phyloP scores from a whole-genome alignment of 1,284 basidiomycete genomes.

The Anthracocystis setariae region DNA sequence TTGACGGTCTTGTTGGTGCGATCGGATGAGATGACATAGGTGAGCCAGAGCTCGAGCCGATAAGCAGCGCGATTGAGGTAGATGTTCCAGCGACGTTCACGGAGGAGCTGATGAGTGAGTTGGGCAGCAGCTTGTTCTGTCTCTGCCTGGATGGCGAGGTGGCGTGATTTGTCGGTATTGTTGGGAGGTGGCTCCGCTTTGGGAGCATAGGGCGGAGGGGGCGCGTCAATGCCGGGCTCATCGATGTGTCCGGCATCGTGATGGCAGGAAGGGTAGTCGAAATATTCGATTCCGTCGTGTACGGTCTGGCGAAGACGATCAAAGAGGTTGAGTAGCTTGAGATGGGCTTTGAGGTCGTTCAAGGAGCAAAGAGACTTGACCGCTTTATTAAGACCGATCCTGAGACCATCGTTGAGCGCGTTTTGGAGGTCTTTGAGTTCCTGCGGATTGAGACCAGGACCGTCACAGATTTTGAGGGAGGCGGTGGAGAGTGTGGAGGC shows the following conservation, averaged over 20 bases:
- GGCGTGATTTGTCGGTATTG: slow-evolving; percentile 19
- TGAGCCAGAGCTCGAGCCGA: slow-evolving; percentile 51
- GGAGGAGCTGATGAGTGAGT: slow-evolving; percentile 21
- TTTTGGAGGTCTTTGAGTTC: slow-evolving; percentile 38
- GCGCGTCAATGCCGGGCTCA: slow-evolving; percentile 41
- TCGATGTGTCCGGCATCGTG: slow-evolving; percentile 30
- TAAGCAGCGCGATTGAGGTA: slow-evolving; percentile 50
- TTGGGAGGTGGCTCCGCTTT: slow-evolving; percentile 20
- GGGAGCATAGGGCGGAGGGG: slow-evolving; percentile 42
- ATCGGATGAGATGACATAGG: slow-evolving; percentile 27
- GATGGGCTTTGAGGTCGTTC: slow-evolving; percentile 36
- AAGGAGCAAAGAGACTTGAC: slow-evolving; percentile 9
- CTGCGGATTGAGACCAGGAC: slow-evolving; percentile 21
- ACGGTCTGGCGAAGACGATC: slow-evolving; percentile 37
- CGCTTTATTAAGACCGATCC: slow-evolving; percentile 18
- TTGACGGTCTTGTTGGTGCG: slow-evolving; percentile 6
- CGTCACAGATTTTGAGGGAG: slow-evolving; percentile 38
- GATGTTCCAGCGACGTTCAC: slow-evolving; percentile 44
- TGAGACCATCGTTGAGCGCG: slow-evolving; percentile 30
- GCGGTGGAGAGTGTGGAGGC: slow-evolving; percentile 17
- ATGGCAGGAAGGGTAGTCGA: slow-evolving; percentile 38
- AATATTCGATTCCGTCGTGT: slow-evolving; percentile 37
- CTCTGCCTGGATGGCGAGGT: slow-evolving; percentile 20
- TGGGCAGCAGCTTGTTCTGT: slow-evolving; percentile 24
- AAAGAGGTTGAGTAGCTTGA: slow-evolving; percentile 45